Conservation (phyloP, 257 asterid genomes). For the Solanum peruvianum region DNA sequence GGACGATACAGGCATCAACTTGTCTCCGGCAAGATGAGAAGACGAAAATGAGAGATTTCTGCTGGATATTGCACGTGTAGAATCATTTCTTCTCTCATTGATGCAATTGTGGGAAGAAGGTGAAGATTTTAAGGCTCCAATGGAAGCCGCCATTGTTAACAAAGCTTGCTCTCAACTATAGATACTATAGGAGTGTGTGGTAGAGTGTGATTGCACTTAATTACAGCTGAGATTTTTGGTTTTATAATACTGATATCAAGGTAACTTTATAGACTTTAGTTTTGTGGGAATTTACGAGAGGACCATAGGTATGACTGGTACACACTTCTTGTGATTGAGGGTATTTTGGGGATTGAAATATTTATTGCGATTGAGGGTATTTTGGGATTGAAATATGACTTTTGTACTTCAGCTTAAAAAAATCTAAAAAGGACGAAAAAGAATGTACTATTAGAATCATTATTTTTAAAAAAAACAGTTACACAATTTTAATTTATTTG, state of each 20-base stretch:
- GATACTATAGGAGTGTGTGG: not conserved
- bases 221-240: not conserved
- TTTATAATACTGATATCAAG: not conserved
- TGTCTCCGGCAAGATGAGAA: constrained; percentile 29
- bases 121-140: not conserved
- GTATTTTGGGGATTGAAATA: constrained; percentile 1
- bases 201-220: not conserved
- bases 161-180: not conserved
- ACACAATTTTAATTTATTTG: not conserved
- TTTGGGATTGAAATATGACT: not conserved
- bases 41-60: constrained; percentile 46
- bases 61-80: constrained; percentile 16
- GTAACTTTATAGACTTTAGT: not conserved
- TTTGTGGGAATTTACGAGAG: not conserved
- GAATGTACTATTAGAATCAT: not conserved
- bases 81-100: constrained; percentile 2
- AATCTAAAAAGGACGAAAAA: not conserved
- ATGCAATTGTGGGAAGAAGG: not conserved
- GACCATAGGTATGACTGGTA: not conserved
- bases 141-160: constrained; percentile 34
- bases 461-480: not conserved
- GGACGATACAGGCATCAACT: constrained; percentile 8
- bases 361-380: not conserved
- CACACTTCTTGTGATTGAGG: not conserved
- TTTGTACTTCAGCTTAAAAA: not conserved